These are phyloP conservation scores for Pseudogymnoascus sp. DNA, from an alignment of 2,329 filamentous ascomycete genomes.

Conservation along the genomic window DNA sequence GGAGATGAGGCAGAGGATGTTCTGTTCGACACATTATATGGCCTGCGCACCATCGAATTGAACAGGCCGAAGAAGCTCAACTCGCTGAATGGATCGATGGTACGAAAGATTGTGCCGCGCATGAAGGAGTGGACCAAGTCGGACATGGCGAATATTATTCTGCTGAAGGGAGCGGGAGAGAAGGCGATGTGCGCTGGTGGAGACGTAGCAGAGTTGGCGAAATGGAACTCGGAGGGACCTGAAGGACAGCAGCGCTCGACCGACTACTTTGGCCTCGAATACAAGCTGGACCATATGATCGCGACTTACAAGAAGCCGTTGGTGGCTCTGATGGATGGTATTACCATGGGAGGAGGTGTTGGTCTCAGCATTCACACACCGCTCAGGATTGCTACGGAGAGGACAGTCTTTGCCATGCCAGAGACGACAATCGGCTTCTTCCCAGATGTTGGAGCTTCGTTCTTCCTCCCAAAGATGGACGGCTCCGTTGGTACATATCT, in stretches of 20 bases:
- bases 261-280: slow-evolving; percentile 91
- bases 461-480: slow-evolving; percentile 87
- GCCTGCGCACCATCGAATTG: slow-evolving; percentile 84
- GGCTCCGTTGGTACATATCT: slow-evolving; percentile 86
- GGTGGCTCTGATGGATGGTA: slow-evolving; percentile 91
- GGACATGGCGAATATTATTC: slow-evolving; percentile 82
- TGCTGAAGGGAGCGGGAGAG: slow-evolving; percentile 82
- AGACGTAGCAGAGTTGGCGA: slow-evolving; percentile 73
- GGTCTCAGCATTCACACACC: slow-evolving; percentile 91
- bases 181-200: slow-evolving; percentile 89
- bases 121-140: slow-evolving; percentile 93
- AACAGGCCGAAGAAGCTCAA: slow-evolving; percentile 91
- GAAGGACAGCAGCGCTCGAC: slow-evolving; percentile 67
- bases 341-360: slow-evolving; percentile 97
- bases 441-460: slow-evolving; percentile 92
- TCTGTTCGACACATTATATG: slow-evolving; percentile 80
- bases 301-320: slow-evolving; percentile 91
- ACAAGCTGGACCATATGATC: slow-evolving; percentile 91
- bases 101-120: slow-evolving; percentile 82
- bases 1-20: slow-evolving; percentile 83
- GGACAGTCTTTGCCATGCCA: slow-evolving; percentile 94
- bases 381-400: slow-evolving; percentile 92
- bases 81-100: slow-evolving; percentile 89
- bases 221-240: slow-evolving; percentile 58
- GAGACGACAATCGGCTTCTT: slow-evolving; percentile 99